phyloP scores from a whole-genome alignment of 305 asterid genomes.

The Vinca major region DNA sequence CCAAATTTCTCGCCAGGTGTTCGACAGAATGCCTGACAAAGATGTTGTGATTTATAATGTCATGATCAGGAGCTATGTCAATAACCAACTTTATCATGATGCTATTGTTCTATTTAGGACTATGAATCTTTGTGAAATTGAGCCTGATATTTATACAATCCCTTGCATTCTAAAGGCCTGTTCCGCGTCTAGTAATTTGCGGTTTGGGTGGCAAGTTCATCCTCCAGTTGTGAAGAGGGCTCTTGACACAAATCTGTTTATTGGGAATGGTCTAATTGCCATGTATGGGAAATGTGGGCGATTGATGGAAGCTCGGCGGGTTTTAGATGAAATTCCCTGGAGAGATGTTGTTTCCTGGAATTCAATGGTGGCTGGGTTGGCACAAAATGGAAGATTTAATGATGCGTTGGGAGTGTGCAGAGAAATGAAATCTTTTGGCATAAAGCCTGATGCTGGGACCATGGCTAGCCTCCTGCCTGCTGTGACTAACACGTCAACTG shows the following conservation, averaged over 20 bases:
- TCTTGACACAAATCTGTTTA: conserved; percentile 45
- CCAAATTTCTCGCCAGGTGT: conserved; percentile 43
- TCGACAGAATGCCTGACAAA: conserved; percentile 58
- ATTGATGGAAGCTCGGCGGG: conserved; percentile 46
- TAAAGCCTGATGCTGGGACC: conserved; percentile 63
- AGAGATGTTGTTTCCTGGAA: conserved; percentile 77
- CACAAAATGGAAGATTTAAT: conserved; percentile 55
- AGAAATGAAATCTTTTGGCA: conserved; percentile 47
- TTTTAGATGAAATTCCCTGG: conserved; percentile 45
- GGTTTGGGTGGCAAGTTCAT: conserved; percentile 55
- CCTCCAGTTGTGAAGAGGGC: conserved; percentile 47
- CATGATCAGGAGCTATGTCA: conserved; percentile 76
- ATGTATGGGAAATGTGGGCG: conserved; percentile 79
- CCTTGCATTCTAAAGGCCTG: conserved; percentile 76
- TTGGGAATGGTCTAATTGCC: conserved; percentile 62
- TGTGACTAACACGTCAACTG: conserved; percentile 51
- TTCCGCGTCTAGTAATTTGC: conserved; percentile 37
- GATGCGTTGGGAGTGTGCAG: conserved; percentile 60
- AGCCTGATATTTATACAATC: conserved; percentile 64
- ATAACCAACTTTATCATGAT: conserved; percentile 40
- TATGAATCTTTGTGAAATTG: conserved; percentile 31
- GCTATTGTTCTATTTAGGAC: conserved; percentile 48
- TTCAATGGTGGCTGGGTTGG: conserved; percentile 59
- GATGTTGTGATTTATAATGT: conserved; percentile 56
- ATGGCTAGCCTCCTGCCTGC: conserved; percentile 91